These are phyloP conservation scores for Fusarium sp. DNA, from an alignment of 2,329 filamentous ascomycete species.

Conservation along the genomic window DNA sequence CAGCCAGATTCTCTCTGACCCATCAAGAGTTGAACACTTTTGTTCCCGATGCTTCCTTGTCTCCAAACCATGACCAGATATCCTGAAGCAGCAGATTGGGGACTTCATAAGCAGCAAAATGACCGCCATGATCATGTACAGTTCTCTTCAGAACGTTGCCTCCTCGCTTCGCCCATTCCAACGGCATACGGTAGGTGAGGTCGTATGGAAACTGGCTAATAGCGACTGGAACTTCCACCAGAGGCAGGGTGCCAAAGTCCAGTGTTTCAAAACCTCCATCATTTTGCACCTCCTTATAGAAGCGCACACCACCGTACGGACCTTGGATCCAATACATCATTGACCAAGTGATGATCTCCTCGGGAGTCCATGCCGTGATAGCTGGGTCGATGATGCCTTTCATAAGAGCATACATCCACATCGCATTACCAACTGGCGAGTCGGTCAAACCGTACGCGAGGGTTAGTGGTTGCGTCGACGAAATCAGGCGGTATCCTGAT, in stretches of 20 bases:
- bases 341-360: constrained; percentile 1
- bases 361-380: not conserved
- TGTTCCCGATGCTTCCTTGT: not conserved
- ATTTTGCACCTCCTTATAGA: not conserved
- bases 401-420: constrained; percentile 1
- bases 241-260: not conserved
- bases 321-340: constrained; percentile 6
- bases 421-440: not conserved
- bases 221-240: not conserved
- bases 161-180: not conserved
- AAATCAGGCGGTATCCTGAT: not conserved
- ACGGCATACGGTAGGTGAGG: not conserved
- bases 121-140: not conserved
- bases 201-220: constrained; percentile 2
- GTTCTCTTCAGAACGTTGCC: not conserved
- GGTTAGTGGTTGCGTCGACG: not conserved
- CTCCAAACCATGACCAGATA: constrained; percentile 4
- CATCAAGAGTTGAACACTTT: not conserved
- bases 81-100: not conserved
- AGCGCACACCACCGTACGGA: not conserved
- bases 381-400: not conserved
- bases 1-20: too few relatives aligned
- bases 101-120: constrained; percentile 1
- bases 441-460: not conserved
- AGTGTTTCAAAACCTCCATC: not conserved